These are phyloP conservation scores for Aspergillus neoniger DNA, from an alignment of 2,329 filamentous ascomycete genomes.

Conservation along the genomic window DNA sequence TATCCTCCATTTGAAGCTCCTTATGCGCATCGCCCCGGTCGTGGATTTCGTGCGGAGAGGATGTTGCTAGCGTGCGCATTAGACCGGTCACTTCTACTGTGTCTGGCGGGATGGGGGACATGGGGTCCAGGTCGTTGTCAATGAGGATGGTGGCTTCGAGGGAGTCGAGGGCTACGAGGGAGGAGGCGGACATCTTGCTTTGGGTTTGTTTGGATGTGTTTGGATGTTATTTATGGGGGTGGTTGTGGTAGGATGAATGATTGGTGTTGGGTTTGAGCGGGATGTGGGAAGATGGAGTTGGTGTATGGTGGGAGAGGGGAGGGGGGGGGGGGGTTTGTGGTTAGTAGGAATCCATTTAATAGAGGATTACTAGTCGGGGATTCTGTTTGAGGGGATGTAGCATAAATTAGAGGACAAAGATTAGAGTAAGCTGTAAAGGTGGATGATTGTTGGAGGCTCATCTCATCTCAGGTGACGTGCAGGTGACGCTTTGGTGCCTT, in stretches of 20 bases:
- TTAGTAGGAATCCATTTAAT: too few relatives aligned
- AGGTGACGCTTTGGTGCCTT: slow-evolving; percentile 5
- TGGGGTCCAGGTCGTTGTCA: slow-evolving; percentile 58
- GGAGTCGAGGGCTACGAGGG: slow-evolving; percentile 46
- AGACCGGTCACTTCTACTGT: slow-evolving; percentile 47
- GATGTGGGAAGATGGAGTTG: neutral
- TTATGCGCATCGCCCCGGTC: slow-evolving; percentile 46
- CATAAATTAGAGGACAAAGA: too few relatives aligned
- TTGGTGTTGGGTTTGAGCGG: neutral
- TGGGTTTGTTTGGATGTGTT: slow-evolving; percentile 8
- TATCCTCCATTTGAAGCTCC: slow-evolving; percentile 53
- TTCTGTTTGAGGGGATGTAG: neutral
- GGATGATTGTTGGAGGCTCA: too few relatives aligned
- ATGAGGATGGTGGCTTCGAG: slow-evolving; percentile 55
- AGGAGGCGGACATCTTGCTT: neutral
- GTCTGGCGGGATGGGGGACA: slow-evolving; percentile 50
- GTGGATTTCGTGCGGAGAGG: slow-evolving; percentile 34
- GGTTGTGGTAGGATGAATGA: neutral
- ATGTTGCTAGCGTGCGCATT: slow-evolving; percentile 46
- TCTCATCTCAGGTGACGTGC: too few relatives aligned
- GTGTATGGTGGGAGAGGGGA: neutral
- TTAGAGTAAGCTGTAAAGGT: too few relatives aligned
- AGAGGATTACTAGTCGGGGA: too few relatives aligned
- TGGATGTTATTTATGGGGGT: neutral
- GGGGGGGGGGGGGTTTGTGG: too few relatives aligned